A percentile compares a stretch with the other conserved stretches of the same genome.
Evolutionary conservation across 192 early-diverging fungal species (phyloP).

Genomic region (Neocallimastix lanati): DNA sequence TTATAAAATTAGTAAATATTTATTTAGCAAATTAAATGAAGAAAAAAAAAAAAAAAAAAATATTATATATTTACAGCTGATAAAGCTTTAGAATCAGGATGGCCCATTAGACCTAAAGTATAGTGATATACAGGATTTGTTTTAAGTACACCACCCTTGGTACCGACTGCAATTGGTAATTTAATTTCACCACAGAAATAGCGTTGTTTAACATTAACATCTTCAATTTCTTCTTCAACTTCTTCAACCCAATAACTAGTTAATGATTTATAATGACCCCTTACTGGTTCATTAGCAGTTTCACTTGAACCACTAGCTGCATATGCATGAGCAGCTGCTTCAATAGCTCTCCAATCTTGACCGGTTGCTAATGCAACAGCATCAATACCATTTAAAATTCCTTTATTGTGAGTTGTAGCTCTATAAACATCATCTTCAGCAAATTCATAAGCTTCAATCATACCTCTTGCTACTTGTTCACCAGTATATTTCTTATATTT

Average conservation of each 20-base stretch:
- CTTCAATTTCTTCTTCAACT: conserved; percentile 11
- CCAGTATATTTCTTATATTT: conserved; percentile 46
- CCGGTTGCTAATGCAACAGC: conserved; percentile 56
- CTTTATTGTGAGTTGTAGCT: conserved; percentile 61
- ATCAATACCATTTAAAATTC: conserved; percentile 68
- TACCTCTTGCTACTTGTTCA: conserved; percentile 33
- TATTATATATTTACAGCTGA: conserved; percentile 18
- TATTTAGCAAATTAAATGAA: too few species aligned
- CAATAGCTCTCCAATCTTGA: conserved; percentile 63
- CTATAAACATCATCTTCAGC: conserved; percentile 49
- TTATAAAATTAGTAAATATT: too few species aligned
- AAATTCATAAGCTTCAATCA: conserved; percentile 52
- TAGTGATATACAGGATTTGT: conserved; percentile 52
- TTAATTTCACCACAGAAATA: conserved; percentile 44
- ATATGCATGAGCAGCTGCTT: conserved; percentile 51
- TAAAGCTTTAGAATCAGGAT: conserved; percentile 39
- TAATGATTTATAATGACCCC: conserved; percentile 33
- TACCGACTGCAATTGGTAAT: conserved; percentile 52
- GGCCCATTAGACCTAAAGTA: conserved; percentile 41
- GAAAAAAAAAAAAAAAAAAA: conserved; percentile 1
- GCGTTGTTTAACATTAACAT: conserved; percentile 1
- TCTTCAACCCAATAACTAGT: conserved; percentile 59
- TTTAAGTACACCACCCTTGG: conserved; percentile 52
- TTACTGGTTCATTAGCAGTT: neutral
- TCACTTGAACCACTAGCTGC: conserved; percentile 13